phyloP scores from a whole-genome alignment of 179 eudicot genomes.

The Actinidia polygama region DNA sequence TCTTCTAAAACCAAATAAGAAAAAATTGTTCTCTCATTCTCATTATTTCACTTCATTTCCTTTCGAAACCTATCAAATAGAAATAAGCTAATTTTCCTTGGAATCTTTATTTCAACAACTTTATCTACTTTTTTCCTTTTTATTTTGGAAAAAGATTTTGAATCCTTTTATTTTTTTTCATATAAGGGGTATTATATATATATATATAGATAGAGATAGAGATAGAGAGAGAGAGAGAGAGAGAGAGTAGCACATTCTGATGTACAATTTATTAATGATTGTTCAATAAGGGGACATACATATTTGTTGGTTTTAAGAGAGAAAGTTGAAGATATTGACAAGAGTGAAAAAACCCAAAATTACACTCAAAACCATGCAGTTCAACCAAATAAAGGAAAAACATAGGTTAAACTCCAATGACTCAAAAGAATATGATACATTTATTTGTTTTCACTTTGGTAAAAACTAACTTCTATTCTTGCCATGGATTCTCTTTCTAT shows the following conservation, averaged over 20 bases:
- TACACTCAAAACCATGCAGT: slow-evolving; percentile 53
- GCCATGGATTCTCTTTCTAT: too few species aligned
- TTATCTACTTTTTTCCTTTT: not conserved
- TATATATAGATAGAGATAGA: not conserved
- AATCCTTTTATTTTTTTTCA: not conserved
- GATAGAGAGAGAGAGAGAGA: not conserved
- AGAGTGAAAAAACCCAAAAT: slow-evolving; percentile 42
- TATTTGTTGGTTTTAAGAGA: not conserved
- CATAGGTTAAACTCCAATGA: too few species aligned
- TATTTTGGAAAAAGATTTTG: not conserved
- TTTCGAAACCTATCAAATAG: too few species aligned
- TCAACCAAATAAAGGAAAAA: not conserved
- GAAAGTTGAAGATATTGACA: slow-evolving; percentile 12
- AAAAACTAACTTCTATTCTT: too few species aligned
- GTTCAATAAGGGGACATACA: slow-evolving; percentile 1
- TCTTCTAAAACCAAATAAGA: too few species aligned
- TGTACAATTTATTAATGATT: slow-evolving; percentile 14
- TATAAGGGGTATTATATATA: not conserved
- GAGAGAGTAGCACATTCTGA: too few species aligned
- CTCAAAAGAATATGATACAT: too few species aligned
- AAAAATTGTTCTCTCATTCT: too few species aligned
- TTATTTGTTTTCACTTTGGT: too few species aligned
- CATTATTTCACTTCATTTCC: too few species aligned
- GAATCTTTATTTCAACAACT: too few species aligned
- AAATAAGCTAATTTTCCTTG: too few species aligned